Percentiles rank a stretch among this genome's conserved stretches.
Conservation (phyloP, 1,284 basidiomycete genomes). For the Austroboletus olivaceoglutinosus region DNA sequence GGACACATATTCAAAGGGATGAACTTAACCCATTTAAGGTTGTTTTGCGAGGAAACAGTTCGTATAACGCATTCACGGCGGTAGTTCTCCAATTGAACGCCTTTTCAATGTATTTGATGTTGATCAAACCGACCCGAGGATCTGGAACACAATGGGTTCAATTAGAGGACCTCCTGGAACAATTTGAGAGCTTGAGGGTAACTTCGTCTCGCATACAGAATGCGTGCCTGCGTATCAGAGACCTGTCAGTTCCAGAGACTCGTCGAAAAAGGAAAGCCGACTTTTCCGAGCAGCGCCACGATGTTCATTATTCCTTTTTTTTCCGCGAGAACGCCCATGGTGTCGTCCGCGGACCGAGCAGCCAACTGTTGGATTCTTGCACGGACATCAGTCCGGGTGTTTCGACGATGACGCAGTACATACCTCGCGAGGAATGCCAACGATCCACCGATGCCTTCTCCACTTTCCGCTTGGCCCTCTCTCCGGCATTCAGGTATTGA, state of each 20-base stretch:
- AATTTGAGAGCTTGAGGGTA: constrained; percentile 76
- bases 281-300: constrained; percentile 78
- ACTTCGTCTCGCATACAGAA: constrained; percentile 76
- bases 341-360: constrained; percentile 74
- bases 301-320: constrained; percentile 86
- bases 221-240: constrained; percentile 58
- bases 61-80: constrained; percentile 75
- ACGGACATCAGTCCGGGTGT: constrained; percentile 9
- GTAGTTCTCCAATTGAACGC: constrained; percentile 78
- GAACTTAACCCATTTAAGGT: constrained; percentile 47
- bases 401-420: neutral
- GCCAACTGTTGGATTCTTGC: constrained; percentile 81
- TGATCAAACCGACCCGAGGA: constrained; percentile 77
- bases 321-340: constrained; percentile 70
- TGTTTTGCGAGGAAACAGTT: constrained; percentile 67
- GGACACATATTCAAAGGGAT: neutral
- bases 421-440: constrained; percentile 70
- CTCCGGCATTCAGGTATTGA: constrained; percentile 64
- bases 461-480: constrained; percentile 51
- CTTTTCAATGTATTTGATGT: constrained; percentile 66
- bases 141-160: constrained; percentile 83
- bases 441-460: constrained; percentile 48
- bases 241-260: neutral
- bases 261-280: constrained; percentile 21
- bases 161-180: constrained; percentile 80